Base-by-base conservation (phyloP, 305 asterid genomes). In the Ajuga reptans region DNA sequence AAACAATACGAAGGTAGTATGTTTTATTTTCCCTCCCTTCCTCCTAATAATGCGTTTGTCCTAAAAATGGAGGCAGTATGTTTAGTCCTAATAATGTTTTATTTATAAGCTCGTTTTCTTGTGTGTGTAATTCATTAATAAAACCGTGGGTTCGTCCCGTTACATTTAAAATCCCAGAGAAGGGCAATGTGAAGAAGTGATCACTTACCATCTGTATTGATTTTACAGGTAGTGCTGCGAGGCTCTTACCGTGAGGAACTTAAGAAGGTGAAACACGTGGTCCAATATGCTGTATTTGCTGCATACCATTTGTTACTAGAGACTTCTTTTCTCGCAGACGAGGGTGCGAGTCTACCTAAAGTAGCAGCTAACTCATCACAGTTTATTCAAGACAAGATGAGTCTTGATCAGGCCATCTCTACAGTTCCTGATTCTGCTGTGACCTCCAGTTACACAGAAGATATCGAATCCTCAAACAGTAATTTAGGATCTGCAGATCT, bases 241-340 rank as follows among this genome's bases (percentile, higher is more conserved):
- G 99, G 99, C 15, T 85, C 90, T 6, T 61, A 49, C 55, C 89
- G 86, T 17, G 84, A 82, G 71, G 95, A 87, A 74, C 95, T 91
- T 62, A 91, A 88, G 82, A 91, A 86, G 84, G 83, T 89, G 81
- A 94, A 94, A 69, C 79, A 82, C 31, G 98, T 85, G 60, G 81
- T 88, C 64, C 89, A 82, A 43, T 91, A 85, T 72, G 96, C 98
- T 29, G 89, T 94, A 36, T 94, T 91, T 77, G 99, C 98, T 15
- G 99, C 99, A 39, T 85, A 94, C 75, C 98, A 94, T 82, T 79
- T 94, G 78, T 87, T 87, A 51, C 84, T 89, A 47, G 95, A 94
- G 78, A 87, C 96, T 59, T 94, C 98, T 1, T 91, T 87, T 78
- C 92, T 94, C 60, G 90, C 90, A 47, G 98, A 94, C 52, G 99